Conservation (phyloP, 805 yeast genomes). For the Candida palmyrensis region DNA sequence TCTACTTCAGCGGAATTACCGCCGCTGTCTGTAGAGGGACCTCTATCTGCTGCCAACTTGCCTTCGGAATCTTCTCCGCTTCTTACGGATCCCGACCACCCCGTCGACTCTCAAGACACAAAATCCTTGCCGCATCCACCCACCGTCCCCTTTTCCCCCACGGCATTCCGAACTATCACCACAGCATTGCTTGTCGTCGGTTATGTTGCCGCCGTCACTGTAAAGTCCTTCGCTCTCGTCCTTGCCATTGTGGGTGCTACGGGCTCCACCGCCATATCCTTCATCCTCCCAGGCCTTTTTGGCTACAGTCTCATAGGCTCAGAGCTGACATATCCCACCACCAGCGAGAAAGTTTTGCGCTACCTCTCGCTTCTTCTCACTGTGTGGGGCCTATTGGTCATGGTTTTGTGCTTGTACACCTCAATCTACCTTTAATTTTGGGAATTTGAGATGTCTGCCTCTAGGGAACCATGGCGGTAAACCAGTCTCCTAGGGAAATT, state of each 20-base stretch:
- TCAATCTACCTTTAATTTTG: too few species aligned
- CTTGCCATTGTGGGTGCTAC: conserved; percentile 89
- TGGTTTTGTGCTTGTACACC: conserved; percentile 59
- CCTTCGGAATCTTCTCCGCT: conserved; percentile 1
- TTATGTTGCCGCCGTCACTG: conserved; percentile 59
- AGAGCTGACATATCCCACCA: conserved; percentile 16
- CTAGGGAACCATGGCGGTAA: too few species aligned
- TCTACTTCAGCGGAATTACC: too few species aligned
- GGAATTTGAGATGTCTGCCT: too few species aligned
- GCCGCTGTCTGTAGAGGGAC: neutral
- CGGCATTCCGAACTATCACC: conserved; percentile 23
- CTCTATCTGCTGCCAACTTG: neutral
- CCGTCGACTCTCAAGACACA: conserved; percentile 11
- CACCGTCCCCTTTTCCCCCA: conserved; percentile 24
- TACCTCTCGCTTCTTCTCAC: conserved; percentile 50
- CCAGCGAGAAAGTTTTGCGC: conserved; percentile 25
- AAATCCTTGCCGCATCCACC: neutral
- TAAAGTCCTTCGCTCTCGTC: conserved; percentile 73
- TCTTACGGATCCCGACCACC: conserved; percentile 5
- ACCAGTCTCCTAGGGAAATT: too few species aligned
- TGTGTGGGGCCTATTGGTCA: conserved; percentile 66
- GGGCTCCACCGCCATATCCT: conserved; percentile 88
- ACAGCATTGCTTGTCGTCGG: conserved; percentile 41
- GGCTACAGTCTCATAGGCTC: conserved; percentile 70
- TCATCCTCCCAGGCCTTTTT: conserved; percentile 83